Conservation (phyloP, 2,329 filamentous ascomycete genomes). For the Diaporthe velutina region DNA sequence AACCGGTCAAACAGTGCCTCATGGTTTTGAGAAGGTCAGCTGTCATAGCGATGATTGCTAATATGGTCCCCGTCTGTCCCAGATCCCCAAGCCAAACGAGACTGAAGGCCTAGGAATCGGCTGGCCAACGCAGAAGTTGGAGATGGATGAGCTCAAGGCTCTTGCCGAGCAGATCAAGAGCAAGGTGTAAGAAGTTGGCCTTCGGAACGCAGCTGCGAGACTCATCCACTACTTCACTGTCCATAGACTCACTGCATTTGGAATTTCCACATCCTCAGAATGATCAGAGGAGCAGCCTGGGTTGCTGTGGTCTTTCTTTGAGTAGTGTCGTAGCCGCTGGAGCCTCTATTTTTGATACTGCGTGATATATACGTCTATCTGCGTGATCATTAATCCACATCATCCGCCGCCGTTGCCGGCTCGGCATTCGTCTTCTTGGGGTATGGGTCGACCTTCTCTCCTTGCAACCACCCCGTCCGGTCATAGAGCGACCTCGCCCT, state of each 20-base stretch:
- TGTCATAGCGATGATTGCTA: neutral
- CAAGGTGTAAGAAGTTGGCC: conserved; percentile 75
- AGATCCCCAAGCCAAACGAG: conserved; percentile 95
- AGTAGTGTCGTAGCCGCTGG: neutral
- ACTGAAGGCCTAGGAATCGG: conserved; percentile 81
- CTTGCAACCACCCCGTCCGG: conserved; percentile 78
- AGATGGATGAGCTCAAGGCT: conserved; percentile 87
- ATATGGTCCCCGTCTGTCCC: neutral
- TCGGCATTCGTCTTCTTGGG: conserved; percentile 47
- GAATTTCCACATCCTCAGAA: neutral
- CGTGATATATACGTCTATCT: conserved; percentile 34
- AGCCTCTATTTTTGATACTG: conserved; percentile 20
- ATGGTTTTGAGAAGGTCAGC: neutral
- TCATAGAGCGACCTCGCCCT: conserved; percentile 89
- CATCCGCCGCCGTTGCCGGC: conserved; percentile 56
- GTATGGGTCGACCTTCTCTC: conserved; percentile 81
- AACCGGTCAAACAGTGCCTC: neutral
- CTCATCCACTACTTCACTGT: neutral
- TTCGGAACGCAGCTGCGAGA: neutral
- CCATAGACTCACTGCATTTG: neutral
- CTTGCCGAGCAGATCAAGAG: conserved; percentile 87
- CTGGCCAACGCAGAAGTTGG: conserved; percentile 82
- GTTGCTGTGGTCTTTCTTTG: neutral
- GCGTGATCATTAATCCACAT: conserved; percentile 54
- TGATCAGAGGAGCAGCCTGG: neutral